phyloP scores from a whole-genome alignment of 208 protist species.

The Trypanosoma caninum region DNA sequence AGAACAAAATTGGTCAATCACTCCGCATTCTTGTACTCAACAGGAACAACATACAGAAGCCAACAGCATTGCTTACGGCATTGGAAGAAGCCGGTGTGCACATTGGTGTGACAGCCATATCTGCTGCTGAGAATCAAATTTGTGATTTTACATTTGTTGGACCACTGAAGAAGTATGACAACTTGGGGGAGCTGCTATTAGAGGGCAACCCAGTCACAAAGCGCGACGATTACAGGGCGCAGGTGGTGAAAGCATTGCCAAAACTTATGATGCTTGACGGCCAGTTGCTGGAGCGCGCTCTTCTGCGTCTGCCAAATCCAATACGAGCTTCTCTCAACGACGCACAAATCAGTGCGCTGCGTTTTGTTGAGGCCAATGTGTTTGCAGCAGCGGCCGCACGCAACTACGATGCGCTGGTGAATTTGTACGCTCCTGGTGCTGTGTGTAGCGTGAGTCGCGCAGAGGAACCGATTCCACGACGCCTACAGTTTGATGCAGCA shows the following conservation, averaged over 20 bases:
- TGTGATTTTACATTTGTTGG: slow-evolving; percentile 48
- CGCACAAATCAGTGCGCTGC: slow-evolving; percentile 23
- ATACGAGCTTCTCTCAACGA: slow-evolving; percentile 21
- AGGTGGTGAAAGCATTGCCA: slow-evolving; percentile 43
- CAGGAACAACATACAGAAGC: slow-evolving; percentile 66
- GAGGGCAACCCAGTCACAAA: slow-evolving; percentile 54
- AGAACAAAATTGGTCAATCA: slow-evolving; percentile 46
- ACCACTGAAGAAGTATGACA: slow-evolving; percentile 53
- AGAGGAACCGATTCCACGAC: slow-evolving; percentile 51
- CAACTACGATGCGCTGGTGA: slow-evolving; percentile 21
- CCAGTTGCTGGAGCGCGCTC: slow-evolving; percentile 35
- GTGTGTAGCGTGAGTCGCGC: slow-evolving; percentile 47
- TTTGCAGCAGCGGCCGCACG: slow-evolving; percentile 23
- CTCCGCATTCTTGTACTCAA: slow-evolving; percentile 62
- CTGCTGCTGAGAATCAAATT: slow-evolving; percentile 68
- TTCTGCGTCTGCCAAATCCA: slow-evolving; percentile 71
- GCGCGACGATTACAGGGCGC: slow-evolving; percentile 38
- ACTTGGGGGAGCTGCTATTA: slow-evolving; percentile 66
- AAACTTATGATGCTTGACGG: slow-evolving; percentile 64
- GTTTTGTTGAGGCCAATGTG: slow-evolving; percentile 37
- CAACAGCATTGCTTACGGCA: slow-evolving; percentile 57
- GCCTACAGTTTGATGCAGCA: slow-evolving; percentile 37
- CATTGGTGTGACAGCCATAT: slow-evolving; percentile 65
- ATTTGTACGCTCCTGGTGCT: slow-evolving; percentile 16
- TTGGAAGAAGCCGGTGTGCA: slow-evolving; percentile 60